Percentiles rank a stretch among this genome's conserved stretches.
Conservation (phyloP, 768 basidiomycete genomes). For the Lactarius tabidus region DNA sequence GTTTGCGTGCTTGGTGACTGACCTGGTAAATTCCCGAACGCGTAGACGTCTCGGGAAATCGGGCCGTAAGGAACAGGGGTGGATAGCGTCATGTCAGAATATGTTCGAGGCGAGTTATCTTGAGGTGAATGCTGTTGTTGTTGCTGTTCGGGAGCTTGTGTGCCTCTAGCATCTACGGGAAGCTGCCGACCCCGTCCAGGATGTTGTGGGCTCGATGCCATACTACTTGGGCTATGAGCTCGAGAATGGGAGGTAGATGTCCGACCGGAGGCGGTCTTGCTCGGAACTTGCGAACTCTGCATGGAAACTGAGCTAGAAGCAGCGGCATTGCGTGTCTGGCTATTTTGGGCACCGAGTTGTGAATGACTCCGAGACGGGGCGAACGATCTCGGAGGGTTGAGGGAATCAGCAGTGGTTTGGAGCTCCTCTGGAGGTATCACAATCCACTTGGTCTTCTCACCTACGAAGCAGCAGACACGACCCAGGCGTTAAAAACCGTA, state of each 20-base stretch:
- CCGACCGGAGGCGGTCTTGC: conserved; percentile 35
- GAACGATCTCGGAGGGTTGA: conserved; percentile 26
- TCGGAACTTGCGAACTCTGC: conserved; percentile 37
- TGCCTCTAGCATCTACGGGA: conserved; percentile 1
- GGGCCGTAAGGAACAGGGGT: conserved; percentile 24
- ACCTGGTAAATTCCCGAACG: conserved; percentile 14
- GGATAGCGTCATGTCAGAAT: conserved; percentile 16
- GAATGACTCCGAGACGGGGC: conserved; percentile 32
- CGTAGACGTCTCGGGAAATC: conserved; percentile 21
- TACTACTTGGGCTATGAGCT: conserved; percentile 43
- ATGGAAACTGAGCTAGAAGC: conserved; percentile 33
- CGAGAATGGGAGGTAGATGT: conserved; percentile 43
- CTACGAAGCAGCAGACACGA: conserved; percentile 28
- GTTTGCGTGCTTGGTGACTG: conserved; percentile 11
- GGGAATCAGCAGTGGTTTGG: conserved; percentile 48
- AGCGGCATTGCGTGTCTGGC: conserved; percentile 27
- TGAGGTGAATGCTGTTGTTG: conserved; percentile 11
- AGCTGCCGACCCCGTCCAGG: conserved; percentile 19
- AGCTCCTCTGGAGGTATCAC: conserved; percentile 55
- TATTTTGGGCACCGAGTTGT: conserved; percentile 24
- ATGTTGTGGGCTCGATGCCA: conserved; percentile 47
- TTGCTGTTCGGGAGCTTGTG: conserved; percentile 10
- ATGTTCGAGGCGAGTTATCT: conserved; percentile 19
- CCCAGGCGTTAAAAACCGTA: conserved; percentile 6
- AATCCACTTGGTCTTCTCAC: conserved; percentile 59